Evolutionary conservation across 352 stramenopile genomes (phyloP).

Genomic region (Pythium pectinolyticum): DNA sequence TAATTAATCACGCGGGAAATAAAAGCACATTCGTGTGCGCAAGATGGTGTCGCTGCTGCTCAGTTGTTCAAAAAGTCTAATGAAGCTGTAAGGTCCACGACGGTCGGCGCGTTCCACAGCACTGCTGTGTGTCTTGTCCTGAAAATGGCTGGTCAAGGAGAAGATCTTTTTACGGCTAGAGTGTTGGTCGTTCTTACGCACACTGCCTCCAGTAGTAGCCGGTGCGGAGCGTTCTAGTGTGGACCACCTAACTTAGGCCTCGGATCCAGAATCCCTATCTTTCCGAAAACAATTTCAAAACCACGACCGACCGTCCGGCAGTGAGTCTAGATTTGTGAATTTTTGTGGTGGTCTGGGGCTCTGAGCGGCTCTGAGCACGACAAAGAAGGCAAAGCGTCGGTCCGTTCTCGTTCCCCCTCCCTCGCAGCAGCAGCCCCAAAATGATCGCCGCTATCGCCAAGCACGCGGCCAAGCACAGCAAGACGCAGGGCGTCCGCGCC

Average conservation of each 20-base stretch:
- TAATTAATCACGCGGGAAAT: constrained; percentile 73
- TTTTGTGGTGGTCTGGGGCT: constrained; percentile 32
- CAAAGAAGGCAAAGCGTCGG: neutral
- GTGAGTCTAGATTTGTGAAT: constrained; percentile 11
- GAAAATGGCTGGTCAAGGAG: neutral
- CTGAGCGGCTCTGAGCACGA: constrained; percentile 10
- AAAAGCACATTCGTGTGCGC: constrained; percentile 7
- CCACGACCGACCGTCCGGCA: no score
- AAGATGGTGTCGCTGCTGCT: no score
- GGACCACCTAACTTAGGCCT: neutral
- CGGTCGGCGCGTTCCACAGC: neutral
- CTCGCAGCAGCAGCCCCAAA: neutral
- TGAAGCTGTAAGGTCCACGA: no score
- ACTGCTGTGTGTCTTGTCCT: neutral
- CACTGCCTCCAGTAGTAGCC: neutral
- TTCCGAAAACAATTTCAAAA: no score
- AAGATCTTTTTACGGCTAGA: constrained; percentile 3
- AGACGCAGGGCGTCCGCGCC: constrained; percentile 35
- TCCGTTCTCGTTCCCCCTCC: neutral
- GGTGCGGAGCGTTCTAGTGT: neutral
- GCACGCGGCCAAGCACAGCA: constrained; percentile 38
- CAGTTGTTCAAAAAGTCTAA: no score
- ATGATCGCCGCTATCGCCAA: constrained; percentile 72
- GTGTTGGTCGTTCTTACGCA: constrained; percentile 26
- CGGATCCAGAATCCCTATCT: no score